phyloP scores from a whole-genome alignment of 179 eudicot species.

The Amaranthus tricolor region DNA sequence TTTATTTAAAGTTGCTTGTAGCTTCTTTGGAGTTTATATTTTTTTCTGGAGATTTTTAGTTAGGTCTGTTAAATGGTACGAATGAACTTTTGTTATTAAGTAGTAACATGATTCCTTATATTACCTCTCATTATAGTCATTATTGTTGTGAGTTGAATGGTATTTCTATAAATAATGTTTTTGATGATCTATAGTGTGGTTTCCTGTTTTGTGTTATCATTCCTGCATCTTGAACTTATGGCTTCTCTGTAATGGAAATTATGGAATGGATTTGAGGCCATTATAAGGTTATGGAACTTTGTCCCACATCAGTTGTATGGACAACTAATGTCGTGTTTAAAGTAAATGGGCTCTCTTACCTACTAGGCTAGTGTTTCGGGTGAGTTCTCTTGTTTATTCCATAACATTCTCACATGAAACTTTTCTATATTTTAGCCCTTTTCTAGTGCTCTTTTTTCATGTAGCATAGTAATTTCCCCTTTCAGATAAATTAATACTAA shows the following conservation, averaged over 20 bases:
- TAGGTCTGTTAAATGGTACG: not conserved
- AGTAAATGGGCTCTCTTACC: too few relatives aligned
- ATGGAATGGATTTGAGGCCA: too few relatives aligned
- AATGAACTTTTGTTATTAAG: not conserved
- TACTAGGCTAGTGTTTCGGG: too few relatives aligned
- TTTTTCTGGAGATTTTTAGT: not conserved
- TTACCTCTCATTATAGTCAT: not conserved
- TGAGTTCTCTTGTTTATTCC: too few relatives aligned
- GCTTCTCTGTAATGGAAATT: not conserved
- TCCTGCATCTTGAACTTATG: not conserved
- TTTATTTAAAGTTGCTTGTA: not conserved
- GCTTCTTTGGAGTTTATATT: not conserved
- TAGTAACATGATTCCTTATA: not conserved
- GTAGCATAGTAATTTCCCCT: not conserved
- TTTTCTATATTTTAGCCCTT: not conserved
- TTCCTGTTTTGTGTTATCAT: not conserved
- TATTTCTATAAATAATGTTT: not conserved
- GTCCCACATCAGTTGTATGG: too few relatives aligned
- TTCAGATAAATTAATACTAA: not conserved
- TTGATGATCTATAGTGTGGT: not conserved
- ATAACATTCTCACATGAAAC: not conserved
- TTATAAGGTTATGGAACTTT: too few relatives aligned
- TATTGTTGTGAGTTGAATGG: not conserved
- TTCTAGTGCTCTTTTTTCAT: not conserved
- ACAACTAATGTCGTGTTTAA: too few relatives aligned